A percentile compares a stretch with the other conserved stretches of the same genome.
Conservation (phyloP, 2,329 filamentous ascomycete genomes). For the Paraphaeosphaeria minitans region DNA sequence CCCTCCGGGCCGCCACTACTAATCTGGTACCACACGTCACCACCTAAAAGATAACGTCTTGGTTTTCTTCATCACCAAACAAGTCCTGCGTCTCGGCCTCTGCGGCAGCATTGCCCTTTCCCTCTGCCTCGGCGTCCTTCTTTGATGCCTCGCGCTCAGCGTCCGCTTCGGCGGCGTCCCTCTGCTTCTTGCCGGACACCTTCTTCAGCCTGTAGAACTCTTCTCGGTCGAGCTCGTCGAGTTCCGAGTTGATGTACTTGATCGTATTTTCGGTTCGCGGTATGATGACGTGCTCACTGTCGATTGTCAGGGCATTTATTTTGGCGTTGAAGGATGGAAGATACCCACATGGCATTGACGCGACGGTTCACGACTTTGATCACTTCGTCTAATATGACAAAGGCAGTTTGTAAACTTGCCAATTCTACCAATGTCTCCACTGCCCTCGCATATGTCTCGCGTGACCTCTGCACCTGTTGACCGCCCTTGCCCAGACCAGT, state of each 20-base stretch:
- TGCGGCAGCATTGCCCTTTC: slow-evolving; percentile 19
- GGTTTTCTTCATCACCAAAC: slow-evolving; percentile 75
- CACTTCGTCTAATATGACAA: slow-evolving; percentile 96
- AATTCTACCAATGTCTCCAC: slow-evolving; percentile 96
- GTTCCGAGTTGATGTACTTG: slow-evolving; percentile 98
- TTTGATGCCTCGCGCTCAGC: slow-evolving; percentile 52
- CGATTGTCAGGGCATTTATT: slow-evolving; percentile 22
- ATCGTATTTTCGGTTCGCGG: slow-evolving; percentile 99
- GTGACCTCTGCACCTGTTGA: slow-evolving; percentile 91
- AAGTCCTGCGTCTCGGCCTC: slow-evolving; percentile 65
- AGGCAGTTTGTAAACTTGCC: slow-evolving; percentile 94
- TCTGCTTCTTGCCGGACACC: slow-evolving; percentile 73
- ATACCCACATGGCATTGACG: slow-evolving; percentile 89
- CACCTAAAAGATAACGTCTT: slow-evolving; percentile 80
- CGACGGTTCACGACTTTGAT: slow-evolving; percentile 98
- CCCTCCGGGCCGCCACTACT: too few species aligned
- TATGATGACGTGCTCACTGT: slow-evolving; percentile 89
- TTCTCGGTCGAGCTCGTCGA: slow-evolving; percentile 95
- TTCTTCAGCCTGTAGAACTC: slow-evolving; percentile 99
- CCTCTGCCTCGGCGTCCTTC: slow-evolving; percentile 17
- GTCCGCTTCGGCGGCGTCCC: slow-evolving; percentile 52
- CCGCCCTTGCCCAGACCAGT: slow-evolving; percentile 96
- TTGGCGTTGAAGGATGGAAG: neutral
- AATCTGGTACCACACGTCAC: too few species aligned
- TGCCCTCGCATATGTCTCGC: slow-evolving; percentile 93